Conservation (phyloP, 768 basidiomycete species). For the Cantharellus anzutake region DNA sequence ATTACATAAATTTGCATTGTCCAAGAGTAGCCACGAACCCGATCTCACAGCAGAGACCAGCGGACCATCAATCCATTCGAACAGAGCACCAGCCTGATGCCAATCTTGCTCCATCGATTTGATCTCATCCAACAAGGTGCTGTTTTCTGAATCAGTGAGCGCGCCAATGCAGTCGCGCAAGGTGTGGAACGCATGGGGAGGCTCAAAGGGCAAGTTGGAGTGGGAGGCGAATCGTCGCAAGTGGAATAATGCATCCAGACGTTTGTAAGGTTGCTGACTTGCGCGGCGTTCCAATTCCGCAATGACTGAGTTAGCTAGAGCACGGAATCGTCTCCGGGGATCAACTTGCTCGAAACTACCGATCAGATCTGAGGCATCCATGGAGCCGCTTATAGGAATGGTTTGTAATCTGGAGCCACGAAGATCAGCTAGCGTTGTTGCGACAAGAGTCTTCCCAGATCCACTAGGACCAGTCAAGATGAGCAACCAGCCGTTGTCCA, state of each 20-base stretch:
- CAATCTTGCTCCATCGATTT: too few relatives aligned
- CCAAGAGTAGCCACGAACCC: constrained; percentile 81
- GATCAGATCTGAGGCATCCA: constrained; percentile 84
- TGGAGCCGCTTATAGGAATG: constrained; percentile 64
- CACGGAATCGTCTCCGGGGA: constrained; percentile 4
- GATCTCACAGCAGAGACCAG: constrained; percentile 66
- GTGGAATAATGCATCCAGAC: too few relatives aligned
- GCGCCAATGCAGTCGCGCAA: too few relatives aligned
- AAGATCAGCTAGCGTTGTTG: constrained; percentile 48
- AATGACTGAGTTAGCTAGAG: not conserved
- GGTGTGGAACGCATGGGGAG: too few relatives aligned
- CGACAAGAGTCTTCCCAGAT: constrained; percentile 63
- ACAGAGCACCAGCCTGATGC: constrained; percentile 14
- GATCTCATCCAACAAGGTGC: too few relatives aligned
- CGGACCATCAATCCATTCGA: constrained; percentile 94
- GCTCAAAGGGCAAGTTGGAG: too few relatives aligned
- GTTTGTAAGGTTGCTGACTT: not conserved
- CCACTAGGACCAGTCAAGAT: constrained; percentile 61
- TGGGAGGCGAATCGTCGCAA: too few relatives aligned
- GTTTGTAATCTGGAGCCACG: constrained; percentile 53
- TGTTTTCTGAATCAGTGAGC: too few relatives aligned
- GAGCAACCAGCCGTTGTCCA: constrained; percentile 69
- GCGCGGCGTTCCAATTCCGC: not conserved
- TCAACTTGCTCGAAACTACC: constrained; percentile 93
- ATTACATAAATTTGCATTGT: constrained; percentile 86